Evolutionary conservation across 306 rosid species (phyloP), one percentile per base, ranked within the genome.

Genomic region (Begonia peltatifolia): DNA sequence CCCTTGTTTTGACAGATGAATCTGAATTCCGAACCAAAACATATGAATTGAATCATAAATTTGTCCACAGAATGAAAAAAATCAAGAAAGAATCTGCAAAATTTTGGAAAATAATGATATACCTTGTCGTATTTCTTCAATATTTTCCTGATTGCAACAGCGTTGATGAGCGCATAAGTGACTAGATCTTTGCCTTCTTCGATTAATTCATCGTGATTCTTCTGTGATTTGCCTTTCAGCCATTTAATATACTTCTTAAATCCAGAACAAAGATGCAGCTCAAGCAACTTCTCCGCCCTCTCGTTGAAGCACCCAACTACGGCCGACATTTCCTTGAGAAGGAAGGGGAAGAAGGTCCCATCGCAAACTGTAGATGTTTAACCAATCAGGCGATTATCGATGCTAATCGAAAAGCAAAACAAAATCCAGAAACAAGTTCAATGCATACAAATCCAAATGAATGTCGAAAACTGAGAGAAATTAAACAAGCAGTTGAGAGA

Each of bases 61-160:
- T 25, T 25, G 35, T 3, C 35, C 35, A 25, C 35, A 25, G 6
- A 25, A 17, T 17, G 35, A 25, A 3, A 6, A 50, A 9, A 9
- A 50, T 20, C 13, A n/a, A 10, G 18, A 15, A 13, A 50, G 53
- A 17, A 23, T 5, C 6, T 30, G 38, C 38, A 30, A 30, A 30
- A 3, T 30, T 30, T 6, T 30, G 38, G 38, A 14, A 44, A 22
- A 11, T n/a, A 10, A 8, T 44, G 48, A 44, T 7, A 41, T 53
- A 89, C 97, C 94, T 90, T 85, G 23, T 90, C 97, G 53, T 90
- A 90, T 71, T 90, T 90, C 75, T 90, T 90, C 0, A 90, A 81
- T 46, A 90, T 90, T 64, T 90, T 90, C 25, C 93, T 69, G 43
- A 90, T 64, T 9, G 99, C 99, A 62, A 71, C 54, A 54, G 94